These are phyloP conservation scores for Collybiopsis confluens DNA, from an alignment of 768 basidiomycete species.

Conservation along the genomic window DNA sequence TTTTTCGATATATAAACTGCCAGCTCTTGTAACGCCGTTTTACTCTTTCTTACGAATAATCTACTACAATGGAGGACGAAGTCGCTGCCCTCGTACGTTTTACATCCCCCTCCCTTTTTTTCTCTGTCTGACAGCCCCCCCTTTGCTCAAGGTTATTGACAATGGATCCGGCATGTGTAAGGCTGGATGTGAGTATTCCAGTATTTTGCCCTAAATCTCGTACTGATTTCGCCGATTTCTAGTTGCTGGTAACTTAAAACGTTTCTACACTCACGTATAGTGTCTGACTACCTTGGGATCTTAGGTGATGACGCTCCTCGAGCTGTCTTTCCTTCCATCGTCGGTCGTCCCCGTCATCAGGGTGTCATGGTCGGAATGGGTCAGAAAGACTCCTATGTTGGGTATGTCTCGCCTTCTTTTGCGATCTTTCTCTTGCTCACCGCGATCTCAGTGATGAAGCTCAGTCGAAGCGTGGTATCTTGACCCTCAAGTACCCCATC, in stretches of 20 bases:
- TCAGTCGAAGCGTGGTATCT: constrained; percentile 70
- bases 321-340: constrained; percentile 75
- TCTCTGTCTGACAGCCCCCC: background rate
- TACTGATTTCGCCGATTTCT: constrained; percentile 12
- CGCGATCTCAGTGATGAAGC: constrained; percentile 56
- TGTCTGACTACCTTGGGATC: constrained; percentile 16
- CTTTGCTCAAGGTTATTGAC: constrained; percentile 61
- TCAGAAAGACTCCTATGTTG: constrained; percentile 75
- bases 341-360: constrained; percentile 69
- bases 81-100: constrained; percentile 20
- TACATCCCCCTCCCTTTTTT: background rate
- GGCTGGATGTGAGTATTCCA: constrained; percentile 59
- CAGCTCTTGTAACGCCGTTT: constrained; percentile 7
- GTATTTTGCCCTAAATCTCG: background rate
- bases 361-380: constrained; percentile 80
- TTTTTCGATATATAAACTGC: background rate
- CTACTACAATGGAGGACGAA: constrained; percentile 24
- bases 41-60: constrained; percentile 10
- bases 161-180: constrained; percentile 88
- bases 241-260: constrained; percentile 34
- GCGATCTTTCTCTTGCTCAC: background rate
- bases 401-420: constrained; percentile 30
- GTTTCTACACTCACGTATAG: background rate
- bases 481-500: constrained; percentile 67
- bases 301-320: constrained; percentile 64